Evolutionary conservation across 1,139 yeast species (phyloP), one percentile per base, ranked within the genome.

Genomic region (Kluyveromyces sp.): DNA sequence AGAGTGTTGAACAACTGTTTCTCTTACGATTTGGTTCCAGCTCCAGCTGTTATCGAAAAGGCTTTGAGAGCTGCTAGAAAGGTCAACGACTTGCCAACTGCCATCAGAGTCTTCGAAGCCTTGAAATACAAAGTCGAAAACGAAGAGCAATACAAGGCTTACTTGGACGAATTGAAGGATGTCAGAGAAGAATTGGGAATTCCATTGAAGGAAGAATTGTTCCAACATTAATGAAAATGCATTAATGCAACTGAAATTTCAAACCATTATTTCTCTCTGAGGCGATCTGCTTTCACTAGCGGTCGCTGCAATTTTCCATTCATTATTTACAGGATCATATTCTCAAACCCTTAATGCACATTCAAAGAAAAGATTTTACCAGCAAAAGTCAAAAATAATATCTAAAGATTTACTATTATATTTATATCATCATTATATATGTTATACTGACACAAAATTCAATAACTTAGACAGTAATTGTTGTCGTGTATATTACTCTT

Each of bases 61-160:
- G 98, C 98, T 45, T 79, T 92, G 68, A 83, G 86, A 73, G 98
- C 98, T 46, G 92, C 97, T 64, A 89, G 98, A 81, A 87, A 98
- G 74, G 97, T 92, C 58, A 89, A 94, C 71, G 98, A 92, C 74
- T 87, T 87, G 74, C 97, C 98, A 53, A 90, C 97, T 53, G 98
- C 98, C 50, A 94, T 90, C 60, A 86, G 98, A 74, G 96, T 95
- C 52, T 92, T 92, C 63, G 98, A 92, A 75, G 83, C 79, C 57
- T 80, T 92, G 69, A 87, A 85, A 71, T 87, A 81, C 80, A 92
- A 92, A 78, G 97, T 92, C 55, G 97, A 90, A 71, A 87, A 83
- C 74, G 82, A 79, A 67, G 83, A 83, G 61, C 97, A 90, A 74
- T 92, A 92, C 78, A 79, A 83, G 62, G 97, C 96, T 58, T 92